A percentile compares a stretch with the other conserved stretches of the same genome.
phyloP scores from a whole-genome alignment of 139 green algal genomes.

The Closterium sp. region DNA sequence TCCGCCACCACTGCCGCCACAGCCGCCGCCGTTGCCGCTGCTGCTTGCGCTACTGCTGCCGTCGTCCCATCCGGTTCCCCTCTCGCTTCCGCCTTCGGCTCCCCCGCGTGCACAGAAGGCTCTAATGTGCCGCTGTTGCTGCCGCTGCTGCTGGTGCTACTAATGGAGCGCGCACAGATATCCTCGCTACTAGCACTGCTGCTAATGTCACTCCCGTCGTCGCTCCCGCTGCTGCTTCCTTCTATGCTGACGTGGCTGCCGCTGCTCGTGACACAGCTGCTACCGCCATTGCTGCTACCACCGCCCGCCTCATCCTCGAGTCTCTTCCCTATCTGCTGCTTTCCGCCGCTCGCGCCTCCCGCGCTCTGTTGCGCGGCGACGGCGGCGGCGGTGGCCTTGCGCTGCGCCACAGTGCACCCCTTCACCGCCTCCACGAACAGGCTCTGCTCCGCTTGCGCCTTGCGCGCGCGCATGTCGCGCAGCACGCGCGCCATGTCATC shows the following conservation, averaged over 20 bases:
- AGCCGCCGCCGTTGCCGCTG: not conserved
- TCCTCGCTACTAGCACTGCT: not conserved
- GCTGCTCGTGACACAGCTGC: not conserved
- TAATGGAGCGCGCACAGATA: not conserved
- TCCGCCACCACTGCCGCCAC: not conserved
- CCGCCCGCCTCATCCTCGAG: not conserved
- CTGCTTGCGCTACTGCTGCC: not conserved
- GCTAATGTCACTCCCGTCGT: not conserved
- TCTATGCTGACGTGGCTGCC: not conserved
- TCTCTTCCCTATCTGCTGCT: not conserved
- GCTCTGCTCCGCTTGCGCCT: not conserved
- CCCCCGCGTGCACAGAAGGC: too few relatives aligned
- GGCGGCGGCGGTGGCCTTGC: not conserved
- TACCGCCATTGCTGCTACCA: not conserved
- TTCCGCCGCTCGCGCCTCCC: not conserved
- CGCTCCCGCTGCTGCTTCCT: not conserved
- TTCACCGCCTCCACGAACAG: not conserved
- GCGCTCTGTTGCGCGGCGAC: not conserved
- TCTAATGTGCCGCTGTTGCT: too few relatives aligned
- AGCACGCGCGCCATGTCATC: slow-evolving; percentile 10
- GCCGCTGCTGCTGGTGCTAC: not conserved
- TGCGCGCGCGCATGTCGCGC: slow-evolving; percentile 3
- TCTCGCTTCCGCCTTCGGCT: too few relatives aligned
- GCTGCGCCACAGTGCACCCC: not conserved
- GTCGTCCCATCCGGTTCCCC: not conserved